Evolutionary conservation across 495 filamentous ascomycete genomes (phyloP).

Genomic region (Aspergillus ellipticus): DNA sequence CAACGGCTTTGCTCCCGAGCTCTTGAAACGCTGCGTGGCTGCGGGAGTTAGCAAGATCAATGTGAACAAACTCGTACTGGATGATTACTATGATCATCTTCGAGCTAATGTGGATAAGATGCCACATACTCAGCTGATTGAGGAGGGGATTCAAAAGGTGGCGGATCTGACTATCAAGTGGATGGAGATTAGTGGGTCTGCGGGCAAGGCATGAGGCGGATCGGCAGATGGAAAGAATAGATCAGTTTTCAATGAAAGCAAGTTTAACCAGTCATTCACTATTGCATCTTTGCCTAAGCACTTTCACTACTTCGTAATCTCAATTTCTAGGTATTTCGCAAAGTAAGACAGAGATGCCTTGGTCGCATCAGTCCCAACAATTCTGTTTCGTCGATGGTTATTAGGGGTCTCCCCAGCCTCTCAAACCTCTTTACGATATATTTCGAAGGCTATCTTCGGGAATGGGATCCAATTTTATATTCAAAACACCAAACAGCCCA

Average conservation of each 20-base stretch:
- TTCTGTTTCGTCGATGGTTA: too few species aligned
- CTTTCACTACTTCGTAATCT: background rate
- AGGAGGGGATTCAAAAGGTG: conserved; percentile 26
- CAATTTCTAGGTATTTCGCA: too few species aligned
- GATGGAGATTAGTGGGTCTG: conserved; percentile 25
- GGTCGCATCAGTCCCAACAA: too few species aligned
- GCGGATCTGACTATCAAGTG: conserved; percentile 17
- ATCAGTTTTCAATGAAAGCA: background rate
- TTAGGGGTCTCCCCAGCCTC: too few species aligned
- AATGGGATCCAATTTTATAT: background rate
- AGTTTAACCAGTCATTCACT: background rate
- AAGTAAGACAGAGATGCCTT: too few species aligned
- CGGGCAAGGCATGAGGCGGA: conserved; percentile 18
- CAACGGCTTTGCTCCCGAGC: conserved; percentile 58
- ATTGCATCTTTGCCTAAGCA: too few species aligned
- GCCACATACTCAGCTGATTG: conserved; percentile 24
- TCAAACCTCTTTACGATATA: too few species aligned
- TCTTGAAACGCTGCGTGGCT: conserved; percentile 55
- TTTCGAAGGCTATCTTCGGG: background rate
- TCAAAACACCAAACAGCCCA: too few species aligned
- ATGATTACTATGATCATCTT: conserved; percentile 24
- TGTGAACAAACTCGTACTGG: conserved; percentile 66
- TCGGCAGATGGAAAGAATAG: background rate
- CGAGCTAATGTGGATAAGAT: conserved; percentile 16
- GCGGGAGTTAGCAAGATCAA: conserved; percentile 66